phyloP scores from a whole-genome alignment of 768 basidiomycete genomes.

The Amanita muscaria region DNA sequence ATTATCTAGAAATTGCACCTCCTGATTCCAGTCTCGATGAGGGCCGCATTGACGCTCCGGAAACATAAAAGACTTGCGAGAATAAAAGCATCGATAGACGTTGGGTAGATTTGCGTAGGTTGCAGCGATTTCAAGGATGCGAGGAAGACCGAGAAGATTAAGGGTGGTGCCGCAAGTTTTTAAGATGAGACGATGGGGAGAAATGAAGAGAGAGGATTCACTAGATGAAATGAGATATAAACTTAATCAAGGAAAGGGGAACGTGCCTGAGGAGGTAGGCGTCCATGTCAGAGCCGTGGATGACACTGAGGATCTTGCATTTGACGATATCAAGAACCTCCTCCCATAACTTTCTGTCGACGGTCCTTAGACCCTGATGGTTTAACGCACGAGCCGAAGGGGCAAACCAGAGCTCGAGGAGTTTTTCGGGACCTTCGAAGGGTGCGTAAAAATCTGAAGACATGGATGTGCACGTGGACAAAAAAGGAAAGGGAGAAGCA shows the following conservation, averaged over 20 bases:
- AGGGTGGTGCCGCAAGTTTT: conserved; percentile 99
- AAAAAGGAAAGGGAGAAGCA: neutral
- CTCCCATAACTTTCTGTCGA: conserved; percentile 79
- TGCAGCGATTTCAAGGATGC: conserved; percentile 89
- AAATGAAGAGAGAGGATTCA: conserved; percentile 95
- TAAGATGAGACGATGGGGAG: conserved; percentile 90
- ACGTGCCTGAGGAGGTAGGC: conserved; percentile 92
- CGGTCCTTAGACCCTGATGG: conserved; percentile 63
- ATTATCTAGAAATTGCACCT: conserved; percentile 85
- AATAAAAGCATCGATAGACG: conserved; percentile 94
- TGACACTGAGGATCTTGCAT: conserved; percentile 89
- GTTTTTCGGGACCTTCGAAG: conserved; percentile 92
- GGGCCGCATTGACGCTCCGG: conserved; percentile 92
- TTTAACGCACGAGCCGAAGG: conserved; percentile 60
- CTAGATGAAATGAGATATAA: conserved; percentile 33
- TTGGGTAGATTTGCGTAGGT: conserved; percentile 52
- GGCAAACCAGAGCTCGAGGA: conserved; percentile 96
- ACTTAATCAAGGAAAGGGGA: conserved; percentile 5
- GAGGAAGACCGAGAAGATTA: conserved; percentile 89
- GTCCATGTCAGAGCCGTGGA: conserved; percentile 85
- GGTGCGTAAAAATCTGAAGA: conserved; percentile 34
- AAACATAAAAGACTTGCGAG: conserved; percentile 98
- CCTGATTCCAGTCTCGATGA: conserved; percentile 88
- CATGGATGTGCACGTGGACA: conserved; percentile 2
- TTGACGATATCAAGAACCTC: conserved; percentile 95